Evolutionary conservation across 2,329 filamentous ascomycete species (phyloP), one percentile per base, ranked within the genome.

Genomic region (Alternaria sp.): DNA sequence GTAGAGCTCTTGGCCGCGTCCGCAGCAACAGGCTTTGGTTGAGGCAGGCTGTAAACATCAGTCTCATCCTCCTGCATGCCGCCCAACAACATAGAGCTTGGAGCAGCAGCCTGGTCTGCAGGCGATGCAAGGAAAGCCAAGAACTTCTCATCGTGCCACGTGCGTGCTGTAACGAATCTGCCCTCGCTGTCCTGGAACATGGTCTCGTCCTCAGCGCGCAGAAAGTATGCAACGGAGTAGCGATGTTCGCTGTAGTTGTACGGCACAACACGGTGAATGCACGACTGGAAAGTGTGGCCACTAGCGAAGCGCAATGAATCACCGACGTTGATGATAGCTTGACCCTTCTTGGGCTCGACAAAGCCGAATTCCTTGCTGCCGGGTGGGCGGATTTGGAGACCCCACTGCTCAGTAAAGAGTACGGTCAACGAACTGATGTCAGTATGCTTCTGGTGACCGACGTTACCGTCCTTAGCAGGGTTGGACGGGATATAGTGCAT

Each of bases 181-280:
- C 85, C 85, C 78, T 85, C 83, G 65, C 80, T 82, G 75, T 87
- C 85, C 49, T 79, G 80, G 73, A 87, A 86, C 80, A 84, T 82
- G 70, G 83, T 83, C 68, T 85, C 84, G 73, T 87, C 81, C 79
- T 87, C 84, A 54, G 85, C 83, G 36, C 85, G 81, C 53, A 87
- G 79, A 79, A 87, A 87, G 75, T 87, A 87, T 14, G 85, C 85
- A 63, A 87, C 85, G 10, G 83, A 85, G 81, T 87, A 87, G 58
- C 85, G 83, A 77, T 86, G 83, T 83, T 86, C 83, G 41, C 72
- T 68, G 22, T 81, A 79, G 75, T 85, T 74, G 62, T 83, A 82
- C 0, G 85, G 85, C 20, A 87, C 84, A 28, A 87, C 85, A 59
- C 85, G 80, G 79, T 87, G 85, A 72, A 87, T 85, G 79, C 84